These are phyloP conservation scores for Rhodotorula toruloides DNA, from an alignment of 768 basidiomycete species.

Conservation along the genomic window DNA sequence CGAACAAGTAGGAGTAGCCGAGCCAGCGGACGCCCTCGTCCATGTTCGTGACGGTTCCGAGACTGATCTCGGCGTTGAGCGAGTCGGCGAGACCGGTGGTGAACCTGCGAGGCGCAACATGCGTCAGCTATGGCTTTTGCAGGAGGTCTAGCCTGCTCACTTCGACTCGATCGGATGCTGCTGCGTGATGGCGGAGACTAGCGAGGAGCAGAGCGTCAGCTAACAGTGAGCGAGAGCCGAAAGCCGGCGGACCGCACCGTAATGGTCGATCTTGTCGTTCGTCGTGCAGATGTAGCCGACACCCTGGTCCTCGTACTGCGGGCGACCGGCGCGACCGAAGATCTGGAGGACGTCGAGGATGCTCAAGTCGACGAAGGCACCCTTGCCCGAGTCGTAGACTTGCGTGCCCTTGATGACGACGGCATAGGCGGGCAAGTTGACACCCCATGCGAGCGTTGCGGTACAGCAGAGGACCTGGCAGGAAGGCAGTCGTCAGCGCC, in stretches of 20 bases:
- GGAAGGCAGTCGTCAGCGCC: slow-evolving; percentile 2
- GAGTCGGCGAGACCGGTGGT: slow-evolving; percentile 77
- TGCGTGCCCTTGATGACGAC: slow-evolving; percentile 79
- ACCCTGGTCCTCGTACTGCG: slow-evolving; percentile 68
- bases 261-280: slow-evolving; percentile 79
- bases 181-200: slow-evolving; percentile 25
- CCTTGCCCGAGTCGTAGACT: slow-evolving; percentile 83
- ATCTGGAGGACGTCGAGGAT: slow-evolving; percentile 91
- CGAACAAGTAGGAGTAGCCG: slow-evolving; percentile 93
- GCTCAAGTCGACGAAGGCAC: slow-evolving; percentile 84
- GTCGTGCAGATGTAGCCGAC: slow-evolving; percentile 96
- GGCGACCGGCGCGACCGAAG: slow-evolving; percentile 85
- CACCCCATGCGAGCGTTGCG: slow-evolving; percentile 97
- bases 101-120: slow-evolving; percentile 53
- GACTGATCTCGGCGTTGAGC: slow-evolving; percentile 87
- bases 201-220: background rate
- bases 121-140: too few species aligned
- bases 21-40: slow-evolving; percentile 88
- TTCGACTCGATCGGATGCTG: slow-evolving; percentile 94
- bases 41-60: slow-evolving; percentile 85
- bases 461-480: slow-evolving; percentile 93
- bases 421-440: slow-evolving; percentile 96
- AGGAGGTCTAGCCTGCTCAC: too few species aligned
- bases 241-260: slow-evolving; percentile 15
- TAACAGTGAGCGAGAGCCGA: too few species aligned